Base-by-base conservation (phyloP, 305 asterid species). In the Fraxinus platypoda region DNA sequence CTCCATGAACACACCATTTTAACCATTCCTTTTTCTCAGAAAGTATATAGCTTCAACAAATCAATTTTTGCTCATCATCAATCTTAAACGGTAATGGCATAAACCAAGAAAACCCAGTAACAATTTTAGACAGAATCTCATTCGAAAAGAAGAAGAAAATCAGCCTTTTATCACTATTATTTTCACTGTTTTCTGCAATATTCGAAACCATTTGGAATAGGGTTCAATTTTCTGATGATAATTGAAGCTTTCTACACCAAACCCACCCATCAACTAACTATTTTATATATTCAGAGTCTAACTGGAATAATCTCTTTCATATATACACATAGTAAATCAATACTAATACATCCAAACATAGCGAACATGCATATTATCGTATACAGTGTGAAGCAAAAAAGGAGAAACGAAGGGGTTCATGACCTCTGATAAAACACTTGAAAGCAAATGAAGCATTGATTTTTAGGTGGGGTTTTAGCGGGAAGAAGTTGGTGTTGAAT, bases 11-110 rank as follows among this genome's bases (percentile, higher is more conserved):
- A 30, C 82, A 89, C 23, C 80, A 19, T 79, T 79, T 41, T 77
- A 88, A 2, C 94, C 94, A 73, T 94, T 95, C 8, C 86, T 79
- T 76, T 82, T 86, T 75, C 87, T 87, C 62, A 91, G 73, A 43
- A 87, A 57, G 70, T 62, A 64, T 25, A 64, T 21, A 92, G 89
- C 77, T 86, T 86, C 73, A 88, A 81, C 88, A 91, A 84, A 91
- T 92, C 93, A 76, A 92, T 90, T 9, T 81, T 75, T 86, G 80
- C 78, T 92, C 97, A 79, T 87, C 82, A 54, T 90, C 92, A 33
- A 90, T 74, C 87, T 89, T 80, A 26, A 93, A 92, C 12, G 94
- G 94, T 87, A 91, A 73, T 3, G 91, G 91, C 89, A 93, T 83
- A 81, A 81, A 72, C 62, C 81, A 57, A 8, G 75, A 84, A 78